Evolutionary conservation across 2,329 filamentous ascomycete species (phyloP).

Genomic region (Xylaria polymorpha): DNA sequence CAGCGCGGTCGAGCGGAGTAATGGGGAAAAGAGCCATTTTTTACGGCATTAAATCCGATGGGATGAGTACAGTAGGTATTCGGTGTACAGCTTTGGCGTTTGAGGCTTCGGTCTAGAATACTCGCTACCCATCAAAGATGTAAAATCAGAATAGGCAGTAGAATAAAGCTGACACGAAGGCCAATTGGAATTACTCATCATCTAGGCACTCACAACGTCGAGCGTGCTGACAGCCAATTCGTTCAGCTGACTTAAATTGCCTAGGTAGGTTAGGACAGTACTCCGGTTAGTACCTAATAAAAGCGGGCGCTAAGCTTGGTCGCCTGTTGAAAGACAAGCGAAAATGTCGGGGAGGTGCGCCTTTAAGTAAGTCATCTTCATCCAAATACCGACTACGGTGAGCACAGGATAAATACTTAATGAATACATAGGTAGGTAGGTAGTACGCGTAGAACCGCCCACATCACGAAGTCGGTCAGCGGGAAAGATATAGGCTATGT

Average conservation of each 20-base stretch:
- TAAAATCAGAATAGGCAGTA: not conserved
- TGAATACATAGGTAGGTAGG: no score
- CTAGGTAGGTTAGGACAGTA: not conserved
- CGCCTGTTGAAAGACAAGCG: not conserved
- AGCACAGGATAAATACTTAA: no score
- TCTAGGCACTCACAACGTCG: not conserved
- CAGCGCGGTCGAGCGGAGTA: not conserved
- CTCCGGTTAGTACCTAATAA: not conserved
- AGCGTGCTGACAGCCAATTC: not conserved
- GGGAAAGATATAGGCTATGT: no score
- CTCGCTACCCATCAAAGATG: not conserved
- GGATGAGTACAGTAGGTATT: not conserved
- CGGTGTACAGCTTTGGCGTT: not conserved
- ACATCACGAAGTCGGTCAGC: not conserved
- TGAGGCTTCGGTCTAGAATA: not conserved
- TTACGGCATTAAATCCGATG: not conserved
- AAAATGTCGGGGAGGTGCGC: not conserved
- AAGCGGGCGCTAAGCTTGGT: not conserved
- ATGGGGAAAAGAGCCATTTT: not conserved
- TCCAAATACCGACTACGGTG: not conserved
- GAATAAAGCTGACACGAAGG: not conserved
- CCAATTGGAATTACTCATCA: not conserved
- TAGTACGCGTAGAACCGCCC: slow-evolving; percentile 1
- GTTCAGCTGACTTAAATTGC: slow-evolving; percentile 12
- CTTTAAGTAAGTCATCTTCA: not conserved